Base-by-base conservation (phyloP, 306 rosid species). In the Phaseolus lunatus region DNA sequence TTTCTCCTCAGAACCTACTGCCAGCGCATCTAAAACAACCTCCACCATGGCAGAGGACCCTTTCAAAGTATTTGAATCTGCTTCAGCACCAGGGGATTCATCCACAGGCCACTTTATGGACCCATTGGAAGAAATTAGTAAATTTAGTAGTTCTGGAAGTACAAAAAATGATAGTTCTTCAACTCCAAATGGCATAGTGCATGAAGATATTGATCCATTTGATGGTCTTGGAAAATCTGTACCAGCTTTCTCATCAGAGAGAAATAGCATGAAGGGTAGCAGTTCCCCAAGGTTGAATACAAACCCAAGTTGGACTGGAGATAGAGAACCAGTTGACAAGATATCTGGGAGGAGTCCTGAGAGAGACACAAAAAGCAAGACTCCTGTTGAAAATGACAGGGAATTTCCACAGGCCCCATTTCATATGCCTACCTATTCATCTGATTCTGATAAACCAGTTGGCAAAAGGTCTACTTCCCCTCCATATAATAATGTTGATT, bases 161-260 rank as follows among this genome's bases (percentile, higher is more conserved):
- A 64, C 76, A 35, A 89, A 85, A 82, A 56, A 68, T 65, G 87
- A 86, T 80, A 85, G 81, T 57, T 61, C 87, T 14, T 84, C 90
- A 57, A 85, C 80, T 68, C 85, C 92, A 75, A 89, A 89, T 84
- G 87, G 90, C 37, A 78, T 45, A 83, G 81, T 78, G 63, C 81
- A 84, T 78, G 96, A 91, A 79, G 89, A 89, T 83, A 62, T 86
- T 18, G 94, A 96, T 82, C 99, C 99, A 59, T 96, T 96, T 86
- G 92, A 83, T 2, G 90, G 90, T 72, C 99, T 96, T 81, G 90
- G 96, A 39, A 88, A 86, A 83, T 86, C 99, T 65, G 84, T 89
- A 67, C 89, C 98, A 5, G 81, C 97, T 67, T 88, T 91, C 87
- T 87, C 91, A 64, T 84, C 93, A 3, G 98, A 87, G 73, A 86